Base-by-base conservation (phyloP, 345 rosid species). In the Murraya koenigii region DNA sequence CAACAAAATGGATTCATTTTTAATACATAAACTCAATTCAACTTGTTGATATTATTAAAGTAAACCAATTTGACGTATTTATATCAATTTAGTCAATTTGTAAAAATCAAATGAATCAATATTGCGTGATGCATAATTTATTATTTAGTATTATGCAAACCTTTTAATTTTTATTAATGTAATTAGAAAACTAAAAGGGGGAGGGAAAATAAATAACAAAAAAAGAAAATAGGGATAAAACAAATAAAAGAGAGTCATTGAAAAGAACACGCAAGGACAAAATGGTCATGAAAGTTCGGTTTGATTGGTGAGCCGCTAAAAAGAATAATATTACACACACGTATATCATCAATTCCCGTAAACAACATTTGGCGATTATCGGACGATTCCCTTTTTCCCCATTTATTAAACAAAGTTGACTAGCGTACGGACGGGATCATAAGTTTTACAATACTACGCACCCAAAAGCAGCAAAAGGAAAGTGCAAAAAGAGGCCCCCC, bases 301-400 rank as follows among this genome's bases (percentile, higher is more conserved):
- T 73, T 67, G 82, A 63, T 83, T 62, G 85, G 82, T 83, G 44
- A 80, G 82, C 85, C 76, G 26, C 72, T 68, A 56, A 66, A 22
- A 62, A 41, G 5, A 44, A 25, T 47, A 4, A 47, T 35, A 11
- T 11, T 44, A 44, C 49, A 44, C 1, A 20, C 47, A 9, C 41
- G 69, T 20, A 3, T 8, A 5, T 14, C 2, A 19, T 44, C 49
- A 15, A 28, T 26, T 76, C 60, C 26, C 32, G 60, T 26, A 75
- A 19, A 25, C 30, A 19, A 25, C 30, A 44, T 44, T 59, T 39
- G 65, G 65, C 54, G 69, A 35, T 56, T 2, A 72, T 44, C 49
- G 13, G n/a, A 35, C 22, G 26, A 63, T 64, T 6, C 1, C 19
- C 20, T 6, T 39, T 61, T 74, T 74, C 25, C 39, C 19, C 20